Conservation (phyloP, 371 early-diverging fungal genomes). For the Rhizopus sp. region DNA sequence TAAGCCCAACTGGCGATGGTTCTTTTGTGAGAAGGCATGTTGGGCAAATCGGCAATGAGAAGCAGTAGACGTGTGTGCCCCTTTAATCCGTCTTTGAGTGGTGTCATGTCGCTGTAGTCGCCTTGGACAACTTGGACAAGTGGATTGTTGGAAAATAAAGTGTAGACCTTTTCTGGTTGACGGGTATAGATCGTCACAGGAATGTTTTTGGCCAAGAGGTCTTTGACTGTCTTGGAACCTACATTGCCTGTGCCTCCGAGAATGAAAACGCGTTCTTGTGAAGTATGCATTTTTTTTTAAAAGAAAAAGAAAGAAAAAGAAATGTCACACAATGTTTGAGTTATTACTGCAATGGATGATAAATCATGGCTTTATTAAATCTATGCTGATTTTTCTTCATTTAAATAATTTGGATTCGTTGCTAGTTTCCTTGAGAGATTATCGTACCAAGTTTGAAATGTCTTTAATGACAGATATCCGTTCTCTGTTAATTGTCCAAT, state of each 20-base stretch:
- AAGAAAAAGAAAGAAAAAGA: too few relatives aligned
- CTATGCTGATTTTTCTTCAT: slow-evolving; percentile 27
- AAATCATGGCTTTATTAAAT: background rate
- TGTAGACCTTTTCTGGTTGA: slow-evolving; percentile 13
- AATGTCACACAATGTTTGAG: too few relatives aligned
- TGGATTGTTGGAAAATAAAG: background rate
- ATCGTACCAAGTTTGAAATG: slow-evolving; percentile 89
- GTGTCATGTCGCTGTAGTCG: slow-evolving; percentile 23
- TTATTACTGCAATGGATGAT: too few relatives aligned
- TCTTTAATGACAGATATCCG: slow-evolving; percentile 67
- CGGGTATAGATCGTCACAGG: slow-evolving; percentile 20
- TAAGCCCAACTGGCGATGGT: slow-evolving; percentile 22
- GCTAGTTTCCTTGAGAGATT: slow-evolving; percentile 61
- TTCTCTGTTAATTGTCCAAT: slow-evolving; percentile 49
- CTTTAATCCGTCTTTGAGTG: slow-evolving; percentile 20
- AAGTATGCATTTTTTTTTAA: background rate
- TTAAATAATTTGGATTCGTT: slow-evolving; percentile 54
- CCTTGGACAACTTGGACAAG: slow-evolving; percentile 26
- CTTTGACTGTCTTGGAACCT: slow-evolving; percentile 11
- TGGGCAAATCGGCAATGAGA: slow-evolving; percentile 10
- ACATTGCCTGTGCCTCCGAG: slow-evolving; percentile 34
- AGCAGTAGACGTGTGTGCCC: slow-evolving; percentile 36
- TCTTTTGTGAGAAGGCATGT: slow-evolving; percentile 11
- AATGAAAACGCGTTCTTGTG: slow-evolving; percentile 15
- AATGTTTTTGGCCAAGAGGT: slow-evolving; percentile 10